Conservation (phyloP, 1,284 basidiomycete genomes). For the Ustilago xerochloae region DNA sequence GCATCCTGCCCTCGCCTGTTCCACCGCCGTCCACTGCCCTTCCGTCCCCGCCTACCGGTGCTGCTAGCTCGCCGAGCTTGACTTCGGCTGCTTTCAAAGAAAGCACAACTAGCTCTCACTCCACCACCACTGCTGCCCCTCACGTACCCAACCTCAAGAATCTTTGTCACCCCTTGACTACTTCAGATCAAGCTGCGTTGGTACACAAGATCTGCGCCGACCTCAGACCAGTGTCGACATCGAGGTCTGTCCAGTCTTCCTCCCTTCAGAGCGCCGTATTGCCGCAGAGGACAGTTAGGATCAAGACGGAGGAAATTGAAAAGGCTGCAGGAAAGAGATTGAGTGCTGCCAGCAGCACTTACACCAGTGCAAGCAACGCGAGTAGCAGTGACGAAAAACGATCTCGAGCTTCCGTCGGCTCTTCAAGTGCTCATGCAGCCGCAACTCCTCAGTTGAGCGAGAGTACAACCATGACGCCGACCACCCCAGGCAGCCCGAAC, state of each 20-base stretch:
- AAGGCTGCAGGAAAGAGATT: background rate
- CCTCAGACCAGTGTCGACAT: constrained; percentile 9
- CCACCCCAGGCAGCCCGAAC: constrained; percentile 10
- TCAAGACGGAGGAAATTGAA: background rate
- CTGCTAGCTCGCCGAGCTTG: constrained; percentile 1
- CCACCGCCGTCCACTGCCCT: constrained; percentile 33
- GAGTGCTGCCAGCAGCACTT: no score
- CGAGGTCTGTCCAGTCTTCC: background rate
- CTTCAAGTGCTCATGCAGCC: background rate
- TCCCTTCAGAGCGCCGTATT: constrained; percentile 1
- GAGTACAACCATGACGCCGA: constrained; percentile 16
- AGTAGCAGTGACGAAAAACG: background rate
- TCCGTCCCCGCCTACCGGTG: constrained; percentile 17
- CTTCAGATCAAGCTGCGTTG: constrained; percentile 13
- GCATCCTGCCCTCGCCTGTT: constrained; percentile 26
- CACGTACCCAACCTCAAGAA: constrained; percentile 16
- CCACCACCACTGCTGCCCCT: background rate
- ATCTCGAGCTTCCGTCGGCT: background rate
- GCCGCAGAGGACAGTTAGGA: background rate
- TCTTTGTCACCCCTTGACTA: constrained; percentile 8
- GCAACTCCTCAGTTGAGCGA: constrained; percentile 29
- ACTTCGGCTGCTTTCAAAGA: background rate
- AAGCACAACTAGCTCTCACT: constrained; percentile 1
- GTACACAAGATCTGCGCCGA: constrained; percentile 26
- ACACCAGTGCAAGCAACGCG: background rate